Base-by-base conservation (phyloP, 768 basidiomycete genomes). In the Rhizopogon rudus region DNA sequence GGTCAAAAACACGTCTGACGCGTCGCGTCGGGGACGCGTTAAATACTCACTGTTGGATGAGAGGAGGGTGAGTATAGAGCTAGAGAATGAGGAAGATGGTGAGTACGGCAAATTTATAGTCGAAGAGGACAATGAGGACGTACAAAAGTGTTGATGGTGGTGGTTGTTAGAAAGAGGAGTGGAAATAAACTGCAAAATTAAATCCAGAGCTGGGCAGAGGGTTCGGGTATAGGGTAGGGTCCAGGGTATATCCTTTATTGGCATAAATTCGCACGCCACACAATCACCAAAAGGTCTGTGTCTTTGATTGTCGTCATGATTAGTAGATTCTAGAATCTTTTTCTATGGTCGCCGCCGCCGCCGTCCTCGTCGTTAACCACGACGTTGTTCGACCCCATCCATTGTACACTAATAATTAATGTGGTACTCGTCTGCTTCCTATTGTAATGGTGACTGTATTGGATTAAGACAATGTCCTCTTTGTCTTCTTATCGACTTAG, bases 171-270 rank as follows among this genome's bases (percentile, higher is more conserved):
- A 65, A 67, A 73, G 67, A 66, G 70, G 72, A 62, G 73, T 71
- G 73, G 71, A 72, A 77, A 73, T 76, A 76, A 75, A 75, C 72
- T 72, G 72, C 46, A 74, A 75, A 75, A 78, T 77, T 81, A 83
- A 86, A 83, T 84, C 80, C 79, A 73, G 77, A 74, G 72, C 72
- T 80, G 84, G 84, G 84, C 83, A 85, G 75, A 86, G 84, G 84
- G 84, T 84, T 84, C 72, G 75, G 74, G 75, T 62, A 72, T 61
- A 76, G 75, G 75, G 75, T 62, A 67, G 63, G 71, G 67, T 58
- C 20, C 10, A 70, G 69, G 68, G 68, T 60, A 70, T 70, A 58
- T 20, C 68, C 65, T 58, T 61, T 48, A 16, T 5, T 45, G 54
- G 51, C 0, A 0, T 0, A 0, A 5, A 29, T 46, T 65, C 50